Percentiles rank a stretch among this genome's conserved stretches.
Evolutionary conservation across 176 grass and related monocot species (phyloP).

Genomic region (Bonia amplexicaulis): DNA sequence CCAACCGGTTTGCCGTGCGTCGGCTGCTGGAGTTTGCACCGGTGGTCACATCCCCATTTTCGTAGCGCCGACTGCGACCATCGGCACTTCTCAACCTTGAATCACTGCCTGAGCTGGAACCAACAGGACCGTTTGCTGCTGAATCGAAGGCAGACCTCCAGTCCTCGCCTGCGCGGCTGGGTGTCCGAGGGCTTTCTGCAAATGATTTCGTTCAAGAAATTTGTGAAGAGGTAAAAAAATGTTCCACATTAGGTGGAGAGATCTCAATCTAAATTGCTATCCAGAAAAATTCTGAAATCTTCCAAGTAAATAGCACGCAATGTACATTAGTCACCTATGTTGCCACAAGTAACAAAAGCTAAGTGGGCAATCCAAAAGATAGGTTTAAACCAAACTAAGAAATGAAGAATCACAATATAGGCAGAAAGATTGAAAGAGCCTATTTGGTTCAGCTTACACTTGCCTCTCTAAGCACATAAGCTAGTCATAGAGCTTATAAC

Average conservation of each 20-base stretch:
- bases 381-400: neutral
- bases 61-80: constrained; percentile 31
- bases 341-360: neutral
- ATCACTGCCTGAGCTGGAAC: constrained; percentile 29
- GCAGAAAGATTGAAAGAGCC: neutral
- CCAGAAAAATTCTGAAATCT: neutral
- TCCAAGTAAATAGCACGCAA: neutral
- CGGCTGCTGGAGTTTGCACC: constrained; percentile 66
- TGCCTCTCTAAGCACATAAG: neutral
- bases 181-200: constrained; percentile 61
- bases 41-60: constrained; percentile 69
- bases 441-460: neutral
- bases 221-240: neutral
- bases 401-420: neutral
- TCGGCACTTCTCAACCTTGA: constrained; percentile 73
- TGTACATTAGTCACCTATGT: neutral
- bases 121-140: constrained; percentile 38
- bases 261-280: constrained; percentile 1
- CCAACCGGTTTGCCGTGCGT: constrained; percentile 73
- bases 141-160: constrained; percentile 91
- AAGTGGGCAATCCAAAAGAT: neutral
- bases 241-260: neutral
- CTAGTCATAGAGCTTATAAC: neutral
- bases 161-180: constrained; percentile 60
- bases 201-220: neutral